Conservation (phyloP, 2,329 filamentous ascomycete genomes). For the Stagonosporopsis rhizophila region DNA sequence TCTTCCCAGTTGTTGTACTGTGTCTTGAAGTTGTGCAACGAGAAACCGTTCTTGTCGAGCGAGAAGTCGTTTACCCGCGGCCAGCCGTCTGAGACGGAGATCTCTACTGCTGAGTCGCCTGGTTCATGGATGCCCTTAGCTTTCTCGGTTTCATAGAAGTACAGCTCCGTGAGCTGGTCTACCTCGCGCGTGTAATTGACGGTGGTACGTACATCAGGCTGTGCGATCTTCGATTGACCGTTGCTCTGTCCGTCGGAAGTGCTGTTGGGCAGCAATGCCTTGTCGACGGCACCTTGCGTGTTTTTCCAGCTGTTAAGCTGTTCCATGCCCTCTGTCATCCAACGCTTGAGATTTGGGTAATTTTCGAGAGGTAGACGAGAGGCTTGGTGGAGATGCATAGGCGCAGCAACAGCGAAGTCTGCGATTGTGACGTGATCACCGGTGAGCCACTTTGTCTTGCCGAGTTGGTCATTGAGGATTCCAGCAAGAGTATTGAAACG, state of each 20-base stretch:
- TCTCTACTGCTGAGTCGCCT: slow-evolving; percentile 49
- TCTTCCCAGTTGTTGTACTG: slow-evolving; percentile 51
- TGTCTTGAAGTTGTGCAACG: slow-evolving; percentile 52
- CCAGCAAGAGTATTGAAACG: slow-evolving; percentile 47
- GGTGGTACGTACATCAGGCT: slow-evolving; percentile 37
- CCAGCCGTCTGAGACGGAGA: slow-evolving; percentile 53
- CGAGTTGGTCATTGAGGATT: slow-evolving; percentile 49
- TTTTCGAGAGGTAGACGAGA: slow-evolving; percentile 48
- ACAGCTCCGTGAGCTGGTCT: slow-evolving; percentile 50
- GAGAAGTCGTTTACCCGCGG: slow-evolving; percentile 53
- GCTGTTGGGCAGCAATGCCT: slow-evolving; percentile 25
- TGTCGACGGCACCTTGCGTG: slow-evolving; percentile 51
- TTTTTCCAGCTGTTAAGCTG: slow-evolving; percentile 50
- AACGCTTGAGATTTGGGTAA: slow-evolving; percentile 49
- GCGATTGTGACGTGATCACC: slow-evolving; percentile 51
- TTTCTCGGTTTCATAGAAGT: slow-evolving; percentile 51
- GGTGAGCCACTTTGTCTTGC: slow-evolving; percentile 49
- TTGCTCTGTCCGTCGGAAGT: background rate
- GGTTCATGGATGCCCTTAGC: slow-evolving; percentile 53
- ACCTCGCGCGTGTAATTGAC: slow-evolving; percentile 58
- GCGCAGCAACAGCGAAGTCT: slow-evolving; percentile 51
- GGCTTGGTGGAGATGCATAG: slow-evolving; percentile 50
- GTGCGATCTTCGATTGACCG: slow-evolving; percentile 1
- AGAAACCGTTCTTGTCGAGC: slow-evolving; percentile 57
- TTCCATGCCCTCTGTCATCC: slow-evolving; percentile 49